Evolutionary conservation across 768 basidiomycete species (phyloP), one percentile per base, ranked within the genome.

Genomic region (Dioszegia aurantiaca): DNA sequence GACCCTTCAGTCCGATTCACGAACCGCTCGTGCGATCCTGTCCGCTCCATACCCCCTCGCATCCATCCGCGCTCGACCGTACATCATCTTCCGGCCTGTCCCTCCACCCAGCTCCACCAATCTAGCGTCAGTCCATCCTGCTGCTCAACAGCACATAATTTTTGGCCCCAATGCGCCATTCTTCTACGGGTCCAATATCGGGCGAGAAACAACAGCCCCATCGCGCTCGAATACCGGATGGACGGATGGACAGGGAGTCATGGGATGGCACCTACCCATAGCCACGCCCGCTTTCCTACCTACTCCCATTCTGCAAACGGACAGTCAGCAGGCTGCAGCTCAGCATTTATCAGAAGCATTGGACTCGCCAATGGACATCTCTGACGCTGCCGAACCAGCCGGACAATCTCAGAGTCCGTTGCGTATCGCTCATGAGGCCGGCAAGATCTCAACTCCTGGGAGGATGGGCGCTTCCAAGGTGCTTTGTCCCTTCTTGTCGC

Each of bases 21-120:
- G 62, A 8, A 30, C 55, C 5, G 64, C 62, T 28, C 41, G 68
- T 39, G 68, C 68, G 14, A 57, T 62, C n/a, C 55, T 69, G 8
- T 54, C 65, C 17, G 68, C 68, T 3, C 68, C 68, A 12, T 69
- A 69, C 40, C 68, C 68, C 14, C 55, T 69, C 28, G 62, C 68
- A 4, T 51, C 58, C 28, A 55, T 66, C 36, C 39, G 61, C 19
- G 61, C 59, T 39, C 63, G 64, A 8, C 44, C 52, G 11, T 30
- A 46, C 8, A 21, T 43, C 9, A 23, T 39, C 37, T 36, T 41
- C 17, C 42, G 53, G 11, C 53, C 61, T 1, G 19, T 60, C n/a
- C 33, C 19, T 1, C 28, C 43, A 2, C 24, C 47, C 6, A 4
- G 23, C 33, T n/a, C 6, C 56, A 21, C 12, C 33, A 19, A 19